Percentiles rank a stretch among this genome's conserved stretches.
Conservation (phyloP, 31 red algal genomes). For the Bonnemaisonia californica region DNA sequence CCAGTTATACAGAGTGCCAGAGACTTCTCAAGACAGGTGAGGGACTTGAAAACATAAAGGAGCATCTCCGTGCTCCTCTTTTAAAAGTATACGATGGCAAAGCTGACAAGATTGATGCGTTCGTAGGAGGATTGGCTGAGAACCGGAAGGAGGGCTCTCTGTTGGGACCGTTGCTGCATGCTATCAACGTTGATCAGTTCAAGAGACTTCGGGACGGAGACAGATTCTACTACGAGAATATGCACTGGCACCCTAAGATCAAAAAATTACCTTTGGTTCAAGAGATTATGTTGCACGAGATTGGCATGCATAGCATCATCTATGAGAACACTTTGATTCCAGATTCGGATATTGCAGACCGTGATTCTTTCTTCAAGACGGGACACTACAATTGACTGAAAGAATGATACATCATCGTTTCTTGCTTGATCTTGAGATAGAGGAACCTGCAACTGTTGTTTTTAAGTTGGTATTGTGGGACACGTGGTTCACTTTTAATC, state of each 20-base stretch:
- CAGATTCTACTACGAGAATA: constrained; percentile 44
- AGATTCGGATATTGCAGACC: neutral
- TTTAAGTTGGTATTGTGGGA: too few species aligned
- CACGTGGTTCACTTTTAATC: too few species aligned
- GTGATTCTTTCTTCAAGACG: constrained; percentile 6
- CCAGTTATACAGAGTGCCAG: constrained; percentile 2
- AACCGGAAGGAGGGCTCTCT: neutral
- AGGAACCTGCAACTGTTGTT: too few species aligned
- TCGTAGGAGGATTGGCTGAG: constrained; percentile 36
- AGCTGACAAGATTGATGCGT: constrained; percentile 35
- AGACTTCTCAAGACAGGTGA: neutral
- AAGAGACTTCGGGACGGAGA: constrained; percentile 42
- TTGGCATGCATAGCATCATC: constrained; percentile 6
- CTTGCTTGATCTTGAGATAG: too few species aligned
- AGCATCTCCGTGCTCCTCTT: neutral
- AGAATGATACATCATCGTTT: too few species aligned
- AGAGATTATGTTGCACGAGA: constrained; percentile 15
- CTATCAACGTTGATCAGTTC: constrained; percentile 51
- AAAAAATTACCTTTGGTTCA: constrained; percentile 4
- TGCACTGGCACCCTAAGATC: neutral
- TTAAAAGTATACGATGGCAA: constrained; percentile 27
- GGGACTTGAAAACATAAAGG: constrained; percentile 19
- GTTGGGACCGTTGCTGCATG: constrained; percentile 13
- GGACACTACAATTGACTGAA: neutral
- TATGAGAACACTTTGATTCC: constrained; percentile 6